Percentiles rank a stretch among this genome's conserved stretches.
These are phyloP conservation scores for Trichocladium antarcticum DNA, from an alignment of 495 filamentous ascomycete species.

Conservation along the genomic window DNA sequence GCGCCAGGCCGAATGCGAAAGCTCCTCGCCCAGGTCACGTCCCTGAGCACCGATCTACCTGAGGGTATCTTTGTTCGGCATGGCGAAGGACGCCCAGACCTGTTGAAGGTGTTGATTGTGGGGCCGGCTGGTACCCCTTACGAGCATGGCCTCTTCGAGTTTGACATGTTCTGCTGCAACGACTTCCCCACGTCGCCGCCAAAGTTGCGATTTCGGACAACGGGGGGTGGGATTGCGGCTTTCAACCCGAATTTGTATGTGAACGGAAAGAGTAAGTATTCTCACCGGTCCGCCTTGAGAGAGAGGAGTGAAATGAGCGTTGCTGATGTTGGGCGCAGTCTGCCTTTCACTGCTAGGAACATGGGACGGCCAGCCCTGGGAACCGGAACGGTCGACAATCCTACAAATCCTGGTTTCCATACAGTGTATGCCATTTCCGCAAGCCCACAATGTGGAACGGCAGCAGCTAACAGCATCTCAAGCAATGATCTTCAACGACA, in stretches of 20 bases:
- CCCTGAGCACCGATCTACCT: conserved; percentile 42
- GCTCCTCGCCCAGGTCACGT: conserved; percentile 42
- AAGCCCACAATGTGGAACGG: too few relatives aligned
- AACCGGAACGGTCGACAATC: conserved; percentile 42
- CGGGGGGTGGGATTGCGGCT: conserved; percentile 31
- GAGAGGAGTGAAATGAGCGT: too few relatives aligned
- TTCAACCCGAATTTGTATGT: conserved; percentile 54
- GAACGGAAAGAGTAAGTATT: conserved; percentile 41
- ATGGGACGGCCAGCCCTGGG: conserved; percentile 46
- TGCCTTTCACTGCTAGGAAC: conserved; percentile 52
- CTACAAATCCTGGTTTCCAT: conserved; percentile 51
- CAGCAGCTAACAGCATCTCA: background rate
- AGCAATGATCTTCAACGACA: conserved; percentile 47
- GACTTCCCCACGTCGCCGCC: conserved; percentile 44
- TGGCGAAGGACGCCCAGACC: conserved; percentile 41
- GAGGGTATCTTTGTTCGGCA: conserved; percentile 49
- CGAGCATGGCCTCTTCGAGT: conserved; percentile 51
- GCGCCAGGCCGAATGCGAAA: conserved; percentile 36
- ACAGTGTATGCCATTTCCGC: conserved; percentile 27
- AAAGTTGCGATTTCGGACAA: conserved; percentile 39
- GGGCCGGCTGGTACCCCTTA: conserved; percentile 50
- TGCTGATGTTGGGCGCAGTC: conserved; percentile 20
- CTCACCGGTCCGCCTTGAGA: background rate
- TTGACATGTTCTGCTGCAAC: conserved; percentile 41
- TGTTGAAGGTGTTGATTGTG: conserved; percentile 48